phyloP scores from a whole-genome alignment of 148 eudicot genomes.

The Rhododendron williamsianum region DNA sequence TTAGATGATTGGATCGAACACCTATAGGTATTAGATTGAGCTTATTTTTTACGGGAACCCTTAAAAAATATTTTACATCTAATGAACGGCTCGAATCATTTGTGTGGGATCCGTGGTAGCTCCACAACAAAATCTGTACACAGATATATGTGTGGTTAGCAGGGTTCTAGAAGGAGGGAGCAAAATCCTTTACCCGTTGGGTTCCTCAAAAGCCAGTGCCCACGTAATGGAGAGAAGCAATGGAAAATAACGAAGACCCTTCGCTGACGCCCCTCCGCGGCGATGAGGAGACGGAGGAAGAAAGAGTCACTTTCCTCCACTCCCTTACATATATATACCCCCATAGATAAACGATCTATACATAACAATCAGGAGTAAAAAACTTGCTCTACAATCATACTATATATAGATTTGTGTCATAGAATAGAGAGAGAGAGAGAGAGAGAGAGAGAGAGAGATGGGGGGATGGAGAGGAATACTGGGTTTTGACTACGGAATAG shows the following conservation, averaged over 20 bases:
- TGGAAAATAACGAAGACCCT: background rate
- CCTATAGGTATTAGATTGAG: no score
- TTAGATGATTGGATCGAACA: no score
- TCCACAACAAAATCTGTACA: no score
- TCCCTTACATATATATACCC: background rate
- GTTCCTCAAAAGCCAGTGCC: background rate
- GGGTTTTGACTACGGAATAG: slow-evolving; percentile 86
- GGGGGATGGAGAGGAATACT: slow-evolving; percentile 91
- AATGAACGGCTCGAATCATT: no score
- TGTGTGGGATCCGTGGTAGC: no score
- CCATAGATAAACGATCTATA: background rate
- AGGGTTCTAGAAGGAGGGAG: background rate
- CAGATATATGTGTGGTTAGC: no score
- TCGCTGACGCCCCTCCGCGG: background rate
- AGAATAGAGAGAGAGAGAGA: no score
- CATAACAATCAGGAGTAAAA: background rate
- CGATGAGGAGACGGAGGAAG: background rate
- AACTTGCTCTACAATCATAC: background rate
- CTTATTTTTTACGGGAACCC: no score
- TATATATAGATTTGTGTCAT: background rate
- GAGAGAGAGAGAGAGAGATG: background rate
- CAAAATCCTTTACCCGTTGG: background rate
- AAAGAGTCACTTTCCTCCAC: background rate
- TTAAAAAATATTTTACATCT: no score
- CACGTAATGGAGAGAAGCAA: background rate